These are phyloP conservation scores for Isoetes taiwanensis DNA, from an alignment of 75 land plant genomes.

Conservation along the genomic window DNA sequence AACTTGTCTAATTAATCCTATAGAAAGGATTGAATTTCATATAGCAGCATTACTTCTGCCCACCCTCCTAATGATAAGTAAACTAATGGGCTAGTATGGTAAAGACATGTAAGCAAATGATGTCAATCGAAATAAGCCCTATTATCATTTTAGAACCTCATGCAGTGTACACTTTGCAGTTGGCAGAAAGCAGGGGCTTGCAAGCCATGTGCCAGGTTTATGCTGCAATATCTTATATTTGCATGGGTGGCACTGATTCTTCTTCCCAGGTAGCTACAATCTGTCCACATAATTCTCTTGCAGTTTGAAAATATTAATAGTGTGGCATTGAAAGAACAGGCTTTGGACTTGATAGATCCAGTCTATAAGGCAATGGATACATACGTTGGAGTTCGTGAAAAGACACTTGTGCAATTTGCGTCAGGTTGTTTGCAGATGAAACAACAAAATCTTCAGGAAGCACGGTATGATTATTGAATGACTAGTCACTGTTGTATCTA, in stretches of 20 bases:
- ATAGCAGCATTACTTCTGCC: no score
- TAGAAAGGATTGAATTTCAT: no score
- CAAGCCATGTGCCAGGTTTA: constrained; percentile 83
- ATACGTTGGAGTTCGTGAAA: constrained; percentile 81
- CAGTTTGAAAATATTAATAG: no score
- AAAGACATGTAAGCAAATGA: no score
- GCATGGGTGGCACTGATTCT: constrained; percentile 95
- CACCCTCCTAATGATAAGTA: no score
- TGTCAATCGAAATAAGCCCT: no score
- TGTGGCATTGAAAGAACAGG: no score
- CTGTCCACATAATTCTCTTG: no score
- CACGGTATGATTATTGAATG: constrained; percentile 41
- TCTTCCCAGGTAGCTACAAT: constrained; percentile 15
- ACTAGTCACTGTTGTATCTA: not conserved
- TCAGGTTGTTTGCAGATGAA: constrained; percentile 82
- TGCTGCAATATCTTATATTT: constrained; percentile 87
- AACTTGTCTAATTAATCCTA: no score
- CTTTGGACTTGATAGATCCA: constrained; percentile 84
- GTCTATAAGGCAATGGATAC: constrained; percentile 64
- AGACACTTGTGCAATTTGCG: constrained; percentile 65
- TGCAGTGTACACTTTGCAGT: no score
- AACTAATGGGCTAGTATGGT: no score
- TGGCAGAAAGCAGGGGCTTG: constrained; percentile 60
- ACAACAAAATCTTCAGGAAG: constrained; percentile 91
- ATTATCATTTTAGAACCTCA: no score